Base-by-base conservation (phyloP, 2,329 filamentous ascomycete species). In the Daldinia eschscholtzii region DNA sequence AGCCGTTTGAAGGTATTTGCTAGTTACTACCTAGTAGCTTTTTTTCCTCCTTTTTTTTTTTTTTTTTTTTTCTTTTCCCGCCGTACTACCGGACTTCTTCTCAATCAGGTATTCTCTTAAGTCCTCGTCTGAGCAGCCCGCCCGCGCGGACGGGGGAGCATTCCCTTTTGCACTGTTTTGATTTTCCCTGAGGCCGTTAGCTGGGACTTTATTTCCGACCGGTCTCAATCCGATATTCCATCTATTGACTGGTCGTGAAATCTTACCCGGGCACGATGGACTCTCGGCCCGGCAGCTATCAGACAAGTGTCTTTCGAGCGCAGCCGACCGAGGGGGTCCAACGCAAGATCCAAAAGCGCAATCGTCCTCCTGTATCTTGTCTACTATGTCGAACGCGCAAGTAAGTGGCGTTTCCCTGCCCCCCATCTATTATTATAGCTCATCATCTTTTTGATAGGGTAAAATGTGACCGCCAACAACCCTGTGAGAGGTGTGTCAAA, bases 401-500 rank as follows among this genome's bases (percentile, higher is more conserved):
- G 77, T 78, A 52, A 75, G 75, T 76, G 66, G n/a, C 50, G 41
- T 42, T 58, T 46, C 41, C 63, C 15, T 61, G 65, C 67, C 53
- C 48, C 28, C 23, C 64, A 9, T 57, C 1, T 48, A 35, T 48
- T 35, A 33, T 46, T 48, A 10, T 59, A 12, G 41, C 61, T 70
- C 50, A 64, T 65, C 44, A 61, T 57, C 50, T 48, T 60, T 60
- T 28, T 42, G 26, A 39, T 57, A 77, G 76, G 73, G 76, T 80
- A 52, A 81, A 81, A 78, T 82, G 80, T 72, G 80, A 81, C 65
- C 78, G 80, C 41, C 75, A 79, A 57, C 74, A 79, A 50, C 80
- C 80, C n/a, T 82, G 80, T 73, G 77, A 78, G 59, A 77, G 81
- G 65, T 82, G 80, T 64, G 68, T 79, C 46, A 81, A 80, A 70